These are phyloP conservation scores for Chaetomium fimeti DNA, from an alignment of 495 filamentous ascomycete species.

Conservation along the genomic window DNA sequence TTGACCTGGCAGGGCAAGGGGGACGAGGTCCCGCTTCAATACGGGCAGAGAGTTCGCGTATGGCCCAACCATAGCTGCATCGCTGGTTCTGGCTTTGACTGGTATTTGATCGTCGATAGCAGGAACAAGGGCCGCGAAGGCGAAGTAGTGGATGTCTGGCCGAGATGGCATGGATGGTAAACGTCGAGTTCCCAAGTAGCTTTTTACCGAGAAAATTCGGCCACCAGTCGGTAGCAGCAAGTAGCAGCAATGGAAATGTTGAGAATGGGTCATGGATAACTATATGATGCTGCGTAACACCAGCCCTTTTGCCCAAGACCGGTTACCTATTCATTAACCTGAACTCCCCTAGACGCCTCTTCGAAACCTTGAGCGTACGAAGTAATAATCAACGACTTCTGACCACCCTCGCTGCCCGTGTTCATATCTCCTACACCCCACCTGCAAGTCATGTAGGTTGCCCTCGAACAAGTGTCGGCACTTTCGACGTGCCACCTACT, in stretches of 20 bases:
- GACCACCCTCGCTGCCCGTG: background rate
- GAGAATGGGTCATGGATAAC: background rate
- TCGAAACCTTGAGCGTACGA: constrained; percentile 6
- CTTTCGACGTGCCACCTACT: constrained; percentile 43
- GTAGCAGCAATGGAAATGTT: background rate
- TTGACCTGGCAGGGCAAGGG: constrained; percentile 49
- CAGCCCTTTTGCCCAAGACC: background rate
- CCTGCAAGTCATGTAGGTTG: background rate
- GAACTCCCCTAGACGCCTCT: background rate
- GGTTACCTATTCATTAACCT: background rate
- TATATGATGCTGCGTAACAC: background rate
- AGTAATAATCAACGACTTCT: background rate
- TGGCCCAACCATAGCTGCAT: constrained; percentile 89
- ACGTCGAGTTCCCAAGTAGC: background rate
- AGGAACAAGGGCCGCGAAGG: constrained; percentile 49
- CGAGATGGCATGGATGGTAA: constrained; percentile 61
- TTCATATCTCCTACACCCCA: background rate
- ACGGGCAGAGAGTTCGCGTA: constrained; percentile 64
- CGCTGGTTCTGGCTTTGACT: constrained; percentile 67
- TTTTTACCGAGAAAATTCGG: background rate
- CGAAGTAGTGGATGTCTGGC: constrained; percentile 70
- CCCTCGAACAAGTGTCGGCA: background rate
- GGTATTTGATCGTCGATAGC: constrained; percentile 75
- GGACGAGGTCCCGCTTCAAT: constrained; percentile 54
- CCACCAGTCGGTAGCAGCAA: background rate